Conservation (phyloP, 108 stramenopile genomes). For the Aurantiochytrium sp. region DNA sequence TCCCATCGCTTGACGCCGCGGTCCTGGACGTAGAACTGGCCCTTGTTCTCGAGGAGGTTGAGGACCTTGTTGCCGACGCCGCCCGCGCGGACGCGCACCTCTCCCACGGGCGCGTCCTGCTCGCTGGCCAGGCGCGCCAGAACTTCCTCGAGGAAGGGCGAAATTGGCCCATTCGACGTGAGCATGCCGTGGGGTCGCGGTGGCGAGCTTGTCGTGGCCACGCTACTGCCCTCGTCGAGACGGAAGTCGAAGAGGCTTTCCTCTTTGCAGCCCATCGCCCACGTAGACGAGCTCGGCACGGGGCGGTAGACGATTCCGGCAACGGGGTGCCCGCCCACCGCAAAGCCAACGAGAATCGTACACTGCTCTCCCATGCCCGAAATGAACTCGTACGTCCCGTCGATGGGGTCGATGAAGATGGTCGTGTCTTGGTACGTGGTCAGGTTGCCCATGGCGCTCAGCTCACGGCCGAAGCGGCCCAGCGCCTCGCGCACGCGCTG, state of each 20-base stretch:
- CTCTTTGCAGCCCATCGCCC: conserved; percentile 51
- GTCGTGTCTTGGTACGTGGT: conserved; percentile 49
- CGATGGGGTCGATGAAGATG: conserved; percentile 76
- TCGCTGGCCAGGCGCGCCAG: conserved; percentile 38
- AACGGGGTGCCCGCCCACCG: conserved; percentile 52
- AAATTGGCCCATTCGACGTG: conserved; percentile 61
- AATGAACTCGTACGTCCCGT: conserved; percentile 72
- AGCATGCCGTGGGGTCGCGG: conserved; percentile 38
- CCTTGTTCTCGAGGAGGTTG: conserved; percentile 51
- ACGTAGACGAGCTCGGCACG: conserved; percentile 46
- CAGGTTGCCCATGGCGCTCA: conserved; percentile 41
- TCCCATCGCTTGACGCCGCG: conserved; percentile 64
- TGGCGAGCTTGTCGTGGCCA: neutral
- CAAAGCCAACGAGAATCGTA: conserved; percentile 66
- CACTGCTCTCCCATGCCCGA: conserved; percentile 64
- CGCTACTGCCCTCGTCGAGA: conserved; percentile 13
- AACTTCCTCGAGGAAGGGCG: conserved; percentile 52
- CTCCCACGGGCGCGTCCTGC: neutral
- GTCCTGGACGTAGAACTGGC: conserved; percentile 59
- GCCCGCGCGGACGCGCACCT: conserved; percentile 34
- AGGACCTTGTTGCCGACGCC: conserved; percentile 67
- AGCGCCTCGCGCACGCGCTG: too few relatives aligned
- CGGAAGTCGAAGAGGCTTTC: conserved; percentile 44
- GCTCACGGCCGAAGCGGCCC: too few relatives aligned
- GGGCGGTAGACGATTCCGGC: conserved; percentile 63